Conservation (phyloP, 2,329 filamentous ascomycete species). For the Colletotrichum spinosum region DNA sequence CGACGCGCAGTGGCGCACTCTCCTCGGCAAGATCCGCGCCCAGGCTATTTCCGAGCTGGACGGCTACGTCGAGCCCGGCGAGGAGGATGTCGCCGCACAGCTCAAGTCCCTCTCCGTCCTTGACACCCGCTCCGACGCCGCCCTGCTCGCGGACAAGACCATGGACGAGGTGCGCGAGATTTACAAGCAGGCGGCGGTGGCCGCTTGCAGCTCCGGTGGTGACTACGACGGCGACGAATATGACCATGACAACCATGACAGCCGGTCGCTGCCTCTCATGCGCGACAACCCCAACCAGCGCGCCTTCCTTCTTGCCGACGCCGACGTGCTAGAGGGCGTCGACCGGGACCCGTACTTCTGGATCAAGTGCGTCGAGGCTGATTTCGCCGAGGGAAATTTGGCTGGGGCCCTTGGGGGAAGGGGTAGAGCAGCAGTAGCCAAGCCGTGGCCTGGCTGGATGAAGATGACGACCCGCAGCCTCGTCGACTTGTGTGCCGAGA, state of each 20-base stretch:
- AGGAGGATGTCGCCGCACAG: background rate
- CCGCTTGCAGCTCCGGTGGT: background rate
- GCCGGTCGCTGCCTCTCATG: background rate
- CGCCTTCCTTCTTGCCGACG: conserved; percentile 14
- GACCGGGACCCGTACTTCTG: conserved; percentile 3
- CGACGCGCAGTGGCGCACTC: conserved; percentile 5
- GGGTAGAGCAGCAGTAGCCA: background rate
- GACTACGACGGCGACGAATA: background rate
- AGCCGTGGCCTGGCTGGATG: conserved; percentile 3
- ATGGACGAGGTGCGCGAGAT: conserved; percentile 7
- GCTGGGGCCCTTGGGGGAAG: background rate
- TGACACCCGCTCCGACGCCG: conserved; percentile 8
- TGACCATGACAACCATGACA: background rate
- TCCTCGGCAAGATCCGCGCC: conserved; percentile 4
- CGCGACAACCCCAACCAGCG: background rate
- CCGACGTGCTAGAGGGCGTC: conserved; percentile 6
- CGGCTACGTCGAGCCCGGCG: background rate
- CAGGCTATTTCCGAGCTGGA: background rate
- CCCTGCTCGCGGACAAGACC: conserved; percentile 4
- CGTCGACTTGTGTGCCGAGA: conserved; percentile 6
- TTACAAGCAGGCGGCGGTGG: background rate
- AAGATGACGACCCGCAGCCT: conserved; percentile 17
- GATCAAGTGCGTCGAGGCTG: conserved; percentile 1
- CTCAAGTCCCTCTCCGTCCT: conserved; percentile 3
- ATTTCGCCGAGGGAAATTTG: background rate